Conservation (phyloP, 2,329 filamentous ascomycete species). For the Penicillium sclerotiorum region DNA sequence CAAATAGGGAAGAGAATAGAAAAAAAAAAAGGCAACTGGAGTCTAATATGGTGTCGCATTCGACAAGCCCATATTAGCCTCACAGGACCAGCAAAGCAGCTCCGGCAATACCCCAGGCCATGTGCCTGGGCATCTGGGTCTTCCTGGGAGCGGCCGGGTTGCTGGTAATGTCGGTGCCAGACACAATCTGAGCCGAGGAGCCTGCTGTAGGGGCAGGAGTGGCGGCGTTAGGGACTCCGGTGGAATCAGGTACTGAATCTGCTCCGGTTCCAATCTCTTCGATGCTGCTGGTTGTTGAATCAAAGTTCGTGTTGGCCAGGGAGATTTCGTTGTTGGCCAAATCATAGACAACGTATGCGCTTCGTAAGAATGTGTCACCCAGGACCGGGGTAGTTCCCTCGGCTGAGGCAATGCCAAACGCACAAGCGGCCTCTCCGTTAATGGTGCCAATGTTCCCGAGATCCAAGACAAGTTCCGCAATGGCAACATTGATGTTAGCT, state of each 20-base stretch:
- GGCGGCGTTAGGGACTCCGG: conserved; percentile 54
- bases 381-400: conserved; percentile 53
- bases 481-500: conserved; percentile 56
- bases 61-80: too few relatives aligned
- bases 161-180: conserved; percentile 18
- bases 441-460: conserved; percentile 43
- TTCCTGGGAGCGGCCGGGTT: conserved; percentile 15
- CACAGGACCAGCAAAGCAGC: conserved; percentile 26
- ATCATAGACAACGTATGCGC: conserved; percentile 66
- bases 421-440: conserved; percentile 42
- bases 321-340: conserved; percentile 62
- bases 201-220: conserved; percentile 47
- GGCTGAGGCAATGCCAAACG: conserved; percentile 56
- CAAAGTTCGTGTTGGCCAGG: conserved; percentile 64
- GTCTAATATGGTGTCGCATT: neutral
- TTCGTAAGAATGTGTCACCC: conserved; percentile 65
- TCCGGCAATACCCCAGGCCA: conserved; percentile 27
- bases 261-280: conserved; percentile 57
- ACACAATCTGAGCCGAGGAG: conserved; percentile 48
- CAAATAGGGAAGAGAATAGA: neutral
- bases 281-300: conserved; percentile 53
- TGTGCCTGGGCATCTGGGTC: conserved; percentile 17
- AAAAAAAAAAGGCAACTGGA: neutral
- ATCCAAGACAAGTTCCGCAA: conserved; percentile 60
- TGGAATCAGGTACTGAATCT: conserved; percentile 56